Base-by-base conservation (phyloP, 345 rosid species). In the Eucalyptus rudis region DNA sequence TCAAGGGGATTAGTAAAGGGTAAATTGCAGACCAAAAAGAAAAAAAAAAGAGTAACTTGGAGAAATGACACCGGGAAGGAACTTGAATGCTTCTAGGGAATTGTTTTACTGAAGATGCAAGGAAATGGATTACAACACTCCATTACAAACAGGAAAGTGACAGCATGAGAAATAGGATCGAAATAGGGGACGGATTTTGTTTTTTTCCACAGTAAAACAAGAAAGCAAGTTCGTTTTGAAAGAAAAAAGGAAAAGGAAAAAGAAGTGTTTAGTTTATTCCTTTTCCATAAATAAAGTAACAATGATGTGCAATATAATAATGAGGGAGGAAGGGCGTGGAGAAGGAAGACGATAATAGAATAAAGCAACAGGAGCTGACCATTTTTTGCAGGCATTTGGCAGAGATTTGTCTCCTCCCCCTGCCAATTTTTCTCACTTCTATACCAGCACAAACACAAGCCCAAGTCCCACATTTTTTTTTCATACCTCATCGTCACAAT, bases 341-440 rank as follows among this genome's bases (percentile, higher is more conserved):
- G 68, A 86, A 64, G 87, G 51, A 50, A 49, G 45, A 52, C 86
- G 10, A 50, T n/a, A 40, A 10, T 81, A 43, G 47, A 36, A 44
- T 58, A 84, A 58, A 20, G 66, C 80, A 71, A 52, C 87, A 90
- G 91, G 40, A 76, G 91, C 88, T 89, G 88, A 86, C 87, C 89
- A 90, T 22, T 50, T 86, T 64, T 88, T 89, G 89, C 91, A 91
- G 76, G 89, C 49, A 56, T 59, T 58, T 85, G 88, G 86, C 91
- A 88, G 92, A 86, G 31, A n/a, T 88, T 71, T 91, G 89, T 89
- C 92, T 88, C 43, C 90, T 43, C 22, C 49, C 59, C 52, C 59
- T 54, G 27, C 50, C 88, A 76, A 45, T 58, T 59, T 59, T 56
- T 33, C 49, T 47, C 81, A 66, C 25, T 59, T 87, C 87, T 59